phyloP scores from a whole-genome alignment of 495 filamentous ascomycete genomes.

The Gamarada debralockiae region DNA sequence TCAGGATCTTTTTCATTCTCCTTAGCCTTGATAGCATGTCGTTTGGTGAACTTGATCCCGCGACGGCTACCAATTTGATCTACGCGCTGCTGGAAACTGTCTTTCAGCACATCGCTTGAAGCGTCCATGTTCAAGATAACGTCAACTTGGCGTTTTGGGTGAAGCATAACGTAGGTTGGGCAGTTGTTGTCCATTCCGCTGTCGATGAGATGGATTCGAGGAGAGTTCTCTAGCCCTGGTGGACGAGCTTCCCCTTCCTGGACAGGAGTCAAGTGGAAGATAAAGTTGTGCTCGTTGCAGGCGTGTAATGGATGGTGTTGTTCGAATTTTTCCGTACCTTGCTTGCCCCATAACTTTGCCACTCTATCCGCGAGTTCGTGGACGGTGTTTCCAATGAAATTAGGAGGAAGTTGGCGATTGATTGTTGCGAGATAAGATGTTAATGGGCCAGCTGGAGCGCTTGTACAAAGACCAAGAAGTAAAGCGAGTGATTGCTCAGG shows the following conservation, averaged over 20 bases:
- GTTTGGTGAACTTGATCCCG: slow-evolving; percentile 24
- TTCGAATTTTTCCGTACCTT: slow-evolving; percentile 28
- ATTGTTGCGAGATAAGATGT: slow-evolving; percentile 28
- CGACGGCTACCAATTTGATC: slow-evolving; percentile 26
- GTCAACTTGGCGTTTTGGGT: slow-evolving; percentile 23
- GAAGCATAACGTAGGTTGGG: slow-evolving; percentile 27
- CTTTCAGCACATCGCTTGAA: slow-evolving; percentile 28
- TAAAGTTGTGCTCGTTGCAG: slow-evolving; percentile 29
- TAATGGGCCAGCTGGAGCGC: slow-evolving; percentile 28
- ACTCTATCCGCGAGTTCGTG: slow-evolving; percentile 17
- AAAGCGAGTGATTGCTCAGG: slow-evolving; percentile 31
- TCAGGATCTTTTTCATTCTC: slow-evolving; percentile 21
- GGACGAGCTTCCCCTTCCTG: slow-evolving; percentile 7
- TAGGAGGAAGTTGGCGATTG: slow-evolving; percentile 25
- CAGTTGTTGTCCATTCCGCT: slow-evolving; percentile 31
- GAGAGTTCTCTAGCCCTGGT: slow-evolving; percentile 25
- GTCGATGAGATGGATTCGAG: slow-evolving; percentile 28
- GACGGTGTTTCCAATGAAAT: slow-evolving; percentile 26
- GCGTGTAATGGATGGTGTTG: slow-evolving; percentile 30
- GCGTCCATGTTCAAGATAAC: slow-evolving; percentile 33
- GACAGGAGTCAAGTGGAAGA: slow-evolving; percentile 21
- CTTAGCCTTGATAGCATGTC: slow-evolving; percentile 20
- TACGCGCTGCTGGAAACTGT: slow-evolving; percentile 27
- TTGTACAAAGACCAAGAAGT: slow-evolving; percentile 25
- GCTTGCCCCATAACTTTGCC: slow-evolving; percentile 27